Evolutionary conservation across 306 rosid genomes (phyloP).

Genomic region (Coriaria nepalensis): DNA sequence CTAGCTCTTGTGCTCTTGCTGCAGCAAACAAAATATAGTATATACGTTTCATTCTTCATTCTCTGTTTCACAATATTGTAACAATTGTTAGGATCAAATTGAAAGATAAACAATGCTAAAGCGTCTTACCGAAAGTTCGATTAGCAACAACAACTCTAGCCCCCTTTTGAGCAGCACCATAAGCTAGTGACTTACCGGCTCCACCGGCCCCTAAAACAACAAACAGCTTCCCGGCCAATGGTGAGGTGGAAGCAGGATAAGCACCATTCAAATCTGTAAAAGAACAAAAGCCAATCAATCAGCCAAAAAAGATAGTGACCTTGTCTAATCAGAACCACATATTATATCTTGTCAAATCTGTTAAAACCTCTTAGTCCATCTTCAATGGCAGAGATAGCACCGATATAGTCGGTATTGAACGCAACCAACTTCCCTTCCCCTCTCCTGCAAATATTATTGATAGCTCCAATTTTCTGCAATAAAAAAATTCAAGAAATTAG

Average conservation of each 20-base stretch:
- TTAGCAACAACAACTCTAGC: conserved; percentile 38
- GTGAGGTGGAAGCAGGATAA: conserved; percentile 10
- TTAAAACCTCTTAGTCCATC: conserved; percentile 15
- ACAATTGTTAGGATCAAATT: no score
- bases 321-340: no score
- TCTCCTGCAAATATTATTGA: conserved; percentile 20
- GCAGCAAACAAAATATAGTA: neutral
- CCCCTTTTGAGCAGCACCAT: conserved; percentile 26
- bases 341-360: no score
- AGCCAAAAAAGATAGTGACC: no score
- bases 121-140: conserved; percentile 21
- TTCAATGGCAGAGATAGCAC: conserved; percentile 20
- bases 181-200: conserved; percentile 19
- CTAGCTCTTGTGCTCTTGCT: conserved; percentile 34
- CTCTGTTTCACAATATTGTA: no score
- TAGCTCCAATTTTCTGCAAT: conserved; percentile 21
- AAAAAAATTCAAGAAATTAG: no score
- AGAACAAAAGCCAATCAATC: no score
- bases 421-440: conserved; percentile 18
- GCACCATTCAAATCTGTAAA: conserved; percentile 17
- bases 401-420: conserved; percentile 22
- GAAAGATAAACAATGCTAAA: neutral
- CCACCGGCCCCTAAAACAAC: conserved; percentile 26
- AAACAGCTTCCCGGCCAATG: conserved; percentile 21
- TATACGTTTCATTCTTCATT: no score